These are phyloP conservation scores for Xylaria sp. DNA, from an alignment of 2,329 filamentous ascomycete genomes.

Conservation along the genomic window DNA sequence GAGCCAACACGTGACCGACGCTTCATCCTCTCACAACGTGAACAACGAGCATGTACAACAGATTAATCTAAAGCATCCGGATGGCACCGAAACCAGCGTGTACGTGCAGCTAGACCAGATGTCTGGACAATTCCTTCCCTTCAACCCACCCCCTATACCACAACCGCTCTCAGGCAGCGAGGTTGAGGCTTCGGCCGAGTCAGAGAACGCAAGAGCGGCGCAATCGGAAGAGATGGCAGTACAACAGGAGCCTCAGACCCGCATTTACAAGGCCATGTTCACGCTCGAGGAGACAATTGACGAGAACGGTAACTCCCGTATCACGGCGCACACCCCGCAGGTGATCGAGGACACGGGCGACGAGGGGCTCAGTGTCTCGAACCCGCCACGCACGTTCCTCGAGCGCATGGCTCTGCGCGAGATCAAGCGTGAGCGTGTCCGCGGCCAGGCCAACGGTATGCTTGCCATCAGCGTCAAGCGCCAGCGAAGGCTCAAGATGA, in stretches of 20 bases:
- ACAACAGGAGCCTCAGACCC: constrained; percentile 57
- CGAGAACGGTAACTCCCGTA: constrained; percentile 68
- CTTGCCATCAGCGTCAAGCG: constrained; percentile 89
- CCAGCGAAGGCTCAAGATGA: constrained; percentile 97
- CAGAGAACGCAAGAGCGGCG: constrained; percentile 46
- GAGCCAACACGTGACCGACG: constrained; percentile 50
- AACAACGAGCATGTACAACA: constrained; percentile 61
- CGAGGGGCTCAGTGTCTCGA: neutral
- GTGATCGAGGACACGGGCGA: constrained; percentile 59
- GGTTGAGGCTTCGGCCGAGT: constrained; percentile 48
- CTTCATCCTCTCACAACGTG: constrained; percentile 50
- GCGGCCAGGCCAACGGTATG: constrained; percentile 67
- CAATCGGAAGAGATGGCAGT: constrained; percentile 3
- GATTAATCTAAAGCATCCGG: constrained; percentile 65
- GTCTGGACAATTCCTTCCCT: constrained; percentile 79
- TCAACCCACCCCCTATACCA: constrained; percentile 85
- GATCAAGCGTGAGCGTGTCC: constrained; percentile 66
- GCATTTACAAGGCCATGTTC: constrained; percentile 72
- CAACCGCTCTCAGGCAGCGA: constrained; percentile 60
- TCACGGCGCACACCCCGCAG: constrained; percentile 69
- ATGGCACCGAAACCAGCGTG: constrained; percentile 67
- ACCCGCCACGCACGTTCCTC: constrained; percentile 66
- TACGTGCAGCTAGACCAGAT: constrained; percentile 75
- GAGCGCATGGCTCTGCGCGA: constrained; percentile 76
- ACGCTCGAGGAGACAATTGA: constrained; percentile 75